Evolutionary conservation across 2,329 filamentous ascomycete genomes (phyloP).

Genomic region (Monosporascus sp.): DNA sequence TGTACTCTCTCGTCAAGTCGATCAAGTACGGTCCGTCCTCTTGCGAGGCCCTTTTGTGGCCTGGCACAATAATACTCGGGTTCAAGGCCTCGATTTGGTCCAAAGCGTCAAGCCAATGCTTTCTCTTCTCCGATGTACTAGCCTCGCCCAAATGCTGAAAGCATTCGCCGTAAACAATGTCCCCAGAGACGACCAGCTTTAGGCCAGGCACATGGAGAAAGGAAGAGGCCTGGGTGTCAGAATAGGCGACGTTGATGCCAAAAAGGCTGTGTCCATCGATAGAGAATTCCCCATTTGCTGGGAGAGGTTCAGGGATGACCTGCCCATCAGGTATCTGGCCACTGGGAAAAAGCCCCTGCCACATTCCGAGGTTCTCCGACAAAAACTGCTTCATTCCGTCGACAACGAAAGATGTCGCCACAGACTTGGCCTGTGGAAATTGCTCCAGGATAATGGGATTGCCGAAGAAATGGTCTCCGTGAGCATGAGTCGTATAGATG

Average conservation of each 20-base stretch:
- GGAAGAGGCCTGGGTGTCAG: background rate
- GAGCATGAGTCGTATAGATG: background rate
- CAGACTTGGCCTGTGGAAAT: background rate
- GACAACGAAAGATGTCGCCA: background rate
- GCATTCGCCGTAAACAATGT: background rate
- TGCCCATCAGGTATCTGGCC: background rate
- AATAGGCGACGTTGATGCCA: background rate
- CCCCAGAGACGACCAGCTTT: background rate
- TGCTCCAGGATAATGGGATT: background rate
- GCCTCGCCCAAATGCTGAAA: background rate
- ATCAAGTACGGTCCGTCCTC: background rate
- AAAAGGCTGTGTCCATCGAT: background rate
- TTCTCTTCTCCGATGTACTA: background rate
- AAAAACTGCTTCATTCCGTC: background rate
- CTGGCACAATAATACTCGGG: background rate
- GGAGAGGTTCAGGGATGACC: background rate
- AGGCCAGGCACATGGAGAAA: background rate
- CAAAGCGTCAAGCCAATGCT: background rate
- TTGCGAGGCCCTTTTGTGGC: background rate
- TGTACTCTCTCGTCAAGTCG: background rate
- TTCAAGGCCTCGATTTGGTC: background rate
- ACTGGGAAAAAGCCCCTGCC: background rate
- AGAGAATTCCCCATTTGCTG: background rate
- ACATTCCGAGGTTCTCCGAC: background rate
- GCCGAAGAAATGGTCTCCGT: background rate